phyloP scores from a whole-genome alignment of 2,329 filamentous ascomycete genomes.

The Neofusicoccum ribis region DNA sequence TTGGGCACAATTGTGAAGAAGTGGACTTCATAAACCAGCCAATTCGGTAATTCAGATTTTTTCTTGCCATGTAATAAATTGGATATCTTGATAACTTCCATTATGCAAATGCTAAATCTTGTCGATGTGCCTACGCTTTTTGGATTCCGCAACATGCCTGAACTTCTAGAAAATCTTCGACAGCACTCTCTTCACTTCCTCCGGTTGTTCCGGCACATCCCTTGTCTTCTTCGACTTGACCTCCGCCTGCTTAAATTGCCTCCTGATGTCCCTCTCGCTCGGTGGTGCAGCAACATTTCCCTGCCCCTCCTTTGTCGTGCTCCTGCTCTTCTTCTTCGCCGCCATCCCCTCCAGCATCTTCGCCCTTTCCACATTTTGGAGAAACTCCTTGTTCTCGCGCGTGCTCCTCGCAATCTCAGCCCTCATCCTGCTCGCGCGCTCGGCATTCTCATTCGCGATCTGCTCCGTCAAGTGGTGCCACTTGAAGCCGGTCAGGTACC shows the following conservation, averaged over 20 bases:
- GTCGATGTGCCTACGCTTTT: constrained; percentile 4
- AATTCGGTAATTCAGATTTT: neutral
- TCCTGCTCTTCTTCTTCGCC: constrained; percentile 57
- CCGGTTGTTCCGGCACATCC: constrained; percentile 21
- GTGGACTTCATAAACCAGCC: neutral
- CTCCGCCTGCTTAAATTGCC: constrained; percentile 68
- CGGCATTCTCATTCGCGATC: constrained; percentile 78
- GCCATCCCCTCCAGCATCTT: constrained; percentile 76
- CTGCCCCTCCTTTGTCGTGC: constrained; percentile 31
- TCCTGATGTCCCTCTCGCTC: constrained; percentile 29
- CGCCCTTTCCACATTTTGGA: constrained; percentile 74
- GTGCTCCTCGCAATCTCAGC: constrained; percentile 75
- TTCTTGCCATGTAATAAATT: neutral
- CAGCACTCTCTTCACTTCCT: constrained; percentile 33
- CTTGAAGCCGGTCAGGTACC: constrained; percentile 82
- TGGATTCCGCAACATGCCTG: neutral
- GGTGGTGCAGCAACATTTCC: constrained; percentile 42
- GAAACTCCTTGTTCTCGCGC: constrained; percentile 79
- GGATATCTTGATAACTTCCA: constrained; percentile 6
- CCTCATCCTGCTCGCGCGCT: constrained; percentile 71
- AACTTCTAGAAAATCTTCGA: constrained; percentile 37
- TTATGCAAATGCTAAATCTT: neutral
- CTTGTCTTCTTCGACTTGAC: constrained; percentile 53
- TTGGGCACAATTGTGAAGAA: neutral
- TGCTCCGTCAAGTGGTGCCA: constrained; percentile 73